phyloP scores from a whole-genome alignment of 2,329 filamentous ascomycete species.

The Xylaria sp. region DNA sequence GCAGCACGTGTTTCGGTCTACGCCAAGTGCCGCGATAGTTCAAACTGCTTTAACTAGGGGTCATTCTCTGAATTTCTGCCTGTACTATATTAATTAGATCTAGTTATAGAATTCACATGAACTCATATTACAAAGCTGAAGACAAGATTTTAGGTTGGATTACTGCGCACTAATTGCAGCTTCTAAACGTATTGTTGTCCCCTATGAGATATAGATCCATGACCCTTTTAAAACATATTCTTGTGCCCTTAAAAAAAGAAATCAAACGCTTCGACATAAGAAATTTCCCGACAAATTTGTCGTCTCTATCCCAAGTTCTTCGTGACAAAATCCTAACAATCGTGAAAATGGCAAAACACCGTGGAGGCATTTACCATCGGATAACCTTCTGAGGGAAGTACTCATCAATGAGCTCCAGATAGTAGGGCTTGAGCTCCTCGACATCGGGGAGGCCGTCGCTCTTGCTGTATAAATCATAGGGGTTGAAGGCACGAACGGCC shows the following conservation, averaged over 20 bases:
- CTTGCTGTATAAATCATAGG: constrained; percentile 92
- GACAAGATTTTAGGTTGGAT: neutral
- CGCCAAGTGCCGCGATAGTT: constrained; percentile 41
- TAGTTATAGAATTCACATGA: neutral
- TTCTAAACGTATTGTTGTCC: neutral
- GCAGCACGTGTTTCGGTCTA: constrained; percentile 44
- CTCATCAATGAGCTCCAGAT: constrained; percentile 75
- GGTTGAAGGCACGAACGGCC: constrained; percentile 86
- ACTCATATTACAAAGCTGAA: neutral
- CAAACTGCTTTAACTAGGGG: constrained; percentile 33
- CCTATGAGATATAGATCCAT: neutral
- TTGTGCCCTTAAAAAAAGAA: neutral
- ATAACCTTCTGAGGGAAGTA: constrained; percentile 73
- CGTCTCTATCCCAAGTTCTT: neutral
- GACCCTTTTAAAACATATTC: neutral
- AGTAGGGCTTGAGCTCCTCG: constrained; percentile 81
- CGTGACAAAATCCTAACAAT: neutral
- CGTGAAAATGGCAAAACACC: neutral
- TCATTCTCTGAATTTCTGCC: neutral
- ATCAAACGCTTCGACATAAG: constrained; percentile 3
- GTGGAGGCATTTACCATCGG: constrained; percentile 60
- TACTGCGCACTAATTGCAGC: neutral
- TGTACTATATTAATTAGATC: neutral
- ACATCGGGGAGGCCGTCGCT: constrained; percentile 79
- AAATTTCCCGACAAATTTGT: neutral